Conservation (phyloP, 2,329 filamentous ascomycete genomes). For the Epichloe sibirici region DNA sequence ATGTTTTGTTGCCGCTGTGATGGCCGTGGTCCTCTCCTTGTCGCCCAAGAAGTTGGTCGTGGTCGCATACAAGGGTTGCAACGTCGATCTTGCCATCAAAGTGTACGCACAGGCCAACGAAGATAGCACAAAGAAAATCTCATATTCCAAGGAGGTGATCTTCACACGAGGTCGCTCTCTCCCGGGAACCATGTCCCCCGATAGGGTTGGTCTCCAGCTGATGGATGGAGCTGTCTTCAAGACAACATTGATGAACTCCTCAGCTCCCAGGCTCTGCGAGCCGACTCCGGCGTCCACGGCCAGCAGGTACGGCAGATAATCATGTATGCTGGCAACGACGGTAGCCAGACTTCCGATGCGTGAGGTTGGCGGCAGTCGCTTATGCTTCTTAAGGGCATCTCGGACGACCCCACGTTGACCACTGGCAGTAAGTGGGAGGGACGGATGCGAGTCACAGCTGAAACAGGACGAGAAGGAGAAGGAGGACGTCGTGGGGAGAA, state of each 20-base stretch:
- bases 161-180: slow-evolving; percentile 55
- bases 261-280: slow-evolving; percentile 26
- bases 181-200: slow-evolving; percentile 48
- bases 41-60: slow-evolving; percentile 45
- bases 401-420: slow-evolving; percentile 75
- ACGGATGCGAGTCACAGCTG: slow-evolving; percentile 73
- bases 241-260: slow-evolving; percentile 56
- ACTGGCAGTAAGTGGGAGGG: slow-evolving; percentile 69
- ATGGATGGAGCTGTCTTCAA: slow-evolving; percentile 49
- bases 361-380: slow-evolving; percentile 62
- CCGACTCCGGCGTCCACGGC: slow-evolving; percentile 64
- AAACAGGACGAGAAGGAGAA: slow-evolving; percentile 72
- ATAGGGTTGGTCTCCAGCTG: slow-evolving; percentile 76
- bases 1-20: slow-evolving; percentile 63
- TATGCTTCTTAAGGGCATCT: slow-evolving; percentile 77
- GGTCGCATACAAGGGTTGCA: slow-evolving; percentile 62
- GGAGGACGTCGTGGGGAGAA: slow-evolving; percentile 78
- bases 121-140: slow-evolving; percentile 67
- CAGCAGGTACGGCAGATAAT: slow-evolving; percentile 75
- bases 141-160: slow-evolving; percentile 65
- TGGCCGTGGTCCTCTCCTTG: slow-evolving; percentile 56
- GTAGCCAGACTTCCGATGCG: slow-evolving; percentile 59
- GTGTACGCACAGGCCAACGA: slow-evolving; percentile 66
- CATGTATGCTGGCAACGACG: slow-evolving; percentile 56
- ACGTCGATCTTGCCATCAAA: slow-evolving; percentile 56